Evolutionary conservation across 495 filamentous ascomycete genomes (phyloP), one percentile per base, ranked within the genome.

Genomic region (Aspergillus hancockii): DNA sequence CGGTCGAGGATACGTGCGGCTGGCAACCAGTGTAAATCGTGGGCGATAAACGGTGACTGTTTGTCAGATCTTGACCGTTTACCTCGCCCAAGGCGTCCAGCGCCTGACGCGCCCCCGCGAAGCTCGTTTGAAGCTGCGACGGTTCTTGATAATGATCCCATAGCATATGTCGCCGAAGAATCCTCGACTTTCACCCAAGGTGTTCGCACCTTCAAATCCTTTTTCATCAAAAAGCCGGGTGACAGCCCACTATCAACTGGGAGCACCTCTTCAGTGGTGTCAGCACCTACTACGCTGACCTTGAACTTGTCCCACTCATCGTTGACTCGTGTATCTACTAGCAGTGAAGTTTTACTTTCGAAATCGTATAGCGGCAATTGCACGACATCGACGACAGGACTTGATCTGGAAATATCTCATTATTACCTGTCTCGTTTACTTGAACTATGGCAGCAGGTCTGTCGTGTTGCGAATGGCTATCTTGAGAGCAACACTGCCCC

Each of bases 361-460:
- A 49, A 47, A 14, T 58, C 31, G 47, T 32, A 14, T 32, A 28
- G 12, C 58, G 41, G 31, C 25, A 45, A 60, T 41, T 13, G 31
- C 23, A 53, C 57, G 38, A 25, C 49, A 28, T 7, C 19, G 30
- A 18, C 38, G 18, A 41, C 53, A 19, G 41, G 32, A 38, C 25
- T n/a, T 55, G 10, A 14, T 50, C 18, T 16, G 22, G 22, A 22
- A 28, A 54, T 10, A 2, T n/a, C 51, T 8, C 40, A 8, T 31
- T 53, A 54, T 31, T 31, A 67, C 40, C 57, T 57, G 31, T 53
- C 31, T 8, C 49, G 31, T 38, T 21, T 70, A 58, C 46, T 46
- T 25, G 55, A 59, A 25, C 57, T 59, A 47, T 75, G 68, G 66
- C 75, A 76, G 72, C 72, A 69, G 72, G 72, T 58, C 71, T 75